phyloP scores from a whole-genome alignment of 1,284 basidiomycete genomes.

The Fomitopsis schrenkii region DNA sequence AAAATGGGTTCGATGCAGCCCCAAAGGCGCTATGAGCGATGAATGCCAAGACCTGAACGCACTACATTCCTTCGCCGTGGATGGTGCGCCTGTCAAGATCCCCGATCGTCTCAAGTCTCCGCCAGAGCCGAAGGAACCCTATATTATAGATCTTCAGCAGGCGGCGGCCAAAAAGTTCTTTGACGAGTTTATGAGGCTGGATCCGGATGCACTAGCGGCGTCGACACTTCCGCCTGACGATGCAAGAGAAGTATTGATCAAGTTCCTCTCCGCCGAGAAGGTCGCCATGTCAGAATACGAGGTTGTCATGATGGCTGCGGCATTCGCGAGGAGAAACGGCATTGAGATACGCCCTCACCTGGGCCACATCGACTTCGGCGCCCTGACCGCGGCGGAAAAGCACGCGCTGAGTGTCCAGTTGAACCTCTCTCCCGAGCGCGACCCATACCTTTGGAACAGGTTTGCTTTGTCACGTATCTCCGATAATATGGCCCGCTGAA shows the following conservation, averaged over 20 bases:
- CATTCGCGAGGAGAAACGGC: conserved; percentile 38
- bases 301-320: conserved; percentile 45
- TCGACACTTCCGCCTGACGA: conserved; percentile 22
- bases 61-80: conserved; percentile 62
- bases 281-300: conserved; percentile 56
- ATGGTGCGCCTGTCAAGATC: conserved; percentile 55
- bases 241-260: conserved; percentile 36
- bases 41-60: conserved; percentile 69
- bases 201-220: conserved; percentile 2
- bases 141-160: conserved; percentile 50
- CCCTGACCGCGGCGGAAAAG: conserved; percentile 48
- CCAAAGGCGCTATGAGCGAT: conserved; percentile 52
- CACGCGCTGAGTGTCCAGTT: conserved; percentile 42
- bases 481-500: background rate
- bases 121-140: conserved; percentile 29
- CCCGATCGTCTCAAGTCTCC: conserved; percentile 50
- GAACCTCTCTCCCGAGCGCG: conserved; percentile 32
- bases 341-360: conserved; percentile 44
- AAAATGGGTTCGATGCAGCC: conserved; percentile 52
- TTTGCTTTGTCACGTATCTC: background rate
- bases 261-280: conserved; percentile 45
- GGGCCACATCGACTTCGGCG: conserved; percentile 49
- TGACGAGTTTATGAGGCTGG: conserved; percentile 29
- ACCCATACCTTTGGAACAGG: conserved; percentile 52
- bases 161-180: conserved; percentile 43